A percentile compares a stretch with the other conserved stretches of the same genome.
Conservation (phyloP, 176 grass and related monocot species). For the Triticum turgidum region DNA sequence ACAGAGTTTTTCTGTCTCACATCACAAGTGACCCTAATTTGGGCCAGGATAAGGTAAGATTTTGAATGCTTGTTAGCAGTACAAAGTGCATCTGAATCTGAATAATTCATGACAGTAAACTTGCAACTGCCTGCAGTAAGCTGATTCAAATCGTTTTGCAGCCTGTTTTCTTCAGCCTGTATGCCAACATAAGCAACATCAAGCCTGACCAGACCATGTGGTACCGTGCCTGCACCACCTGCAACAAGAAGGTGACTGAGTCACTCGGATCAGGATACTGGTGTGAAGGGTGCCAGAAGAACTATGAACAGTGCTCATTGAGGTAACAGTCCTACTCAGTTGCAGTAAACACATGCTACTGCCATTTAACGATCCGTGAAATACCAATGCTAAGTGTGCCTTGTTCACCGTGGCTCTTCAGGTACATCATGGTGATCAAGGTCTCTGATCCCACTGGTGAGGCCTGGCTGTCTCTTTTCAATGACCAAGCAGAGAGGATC, state of each 20-base stretch:
- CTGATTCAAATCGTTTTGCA: constrained; percentile 29
- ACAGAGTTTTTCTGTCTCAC: constrained; percentile 81
- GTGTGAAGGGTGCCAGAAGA: constrained; percentile 90
- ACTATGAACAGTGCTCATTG: constrained; percentile 61
- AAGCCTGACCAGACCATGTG: constrained; percentile 92
- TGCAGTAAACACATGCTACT: neutral
- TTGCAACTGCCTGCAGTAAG: neutral
- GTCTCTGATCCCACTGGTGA: constrained; percentile 85
- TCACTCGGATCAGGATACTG: constrained; percentile 72
- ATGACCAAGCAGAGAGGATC: constrained; percentile 90
- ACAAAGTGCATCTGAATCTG: neutral
- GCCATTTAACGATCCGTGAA: neutral
- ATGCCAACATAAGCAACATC: constrained; percentile 73
- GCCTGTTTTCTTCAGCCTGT: constrained; percentile 78
- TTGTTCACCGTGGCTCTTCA: constrained; percentile 24
- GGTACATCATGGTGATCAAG: constrained; percentile 92
- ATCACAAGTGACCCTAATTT: constrained; percentile 71
- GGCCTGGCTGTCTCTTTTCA: constrained; percentile 89
- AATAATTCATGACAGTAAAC: neutral
- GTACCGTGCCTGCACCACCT: constrained; percentile 91
- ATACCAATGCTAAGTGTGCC: neutral
- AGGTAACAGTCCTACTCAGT: constrained; percentile 54
- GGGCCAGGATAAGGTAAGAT: constrained; percentile 81
- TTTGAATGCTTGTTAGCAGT: neutral
- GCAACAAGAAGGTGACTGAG: constrained; percentile 97